phyloP scores from a whole-genome alignment of 352 stramenopile species.

The Pythium graminicola region DNA sequence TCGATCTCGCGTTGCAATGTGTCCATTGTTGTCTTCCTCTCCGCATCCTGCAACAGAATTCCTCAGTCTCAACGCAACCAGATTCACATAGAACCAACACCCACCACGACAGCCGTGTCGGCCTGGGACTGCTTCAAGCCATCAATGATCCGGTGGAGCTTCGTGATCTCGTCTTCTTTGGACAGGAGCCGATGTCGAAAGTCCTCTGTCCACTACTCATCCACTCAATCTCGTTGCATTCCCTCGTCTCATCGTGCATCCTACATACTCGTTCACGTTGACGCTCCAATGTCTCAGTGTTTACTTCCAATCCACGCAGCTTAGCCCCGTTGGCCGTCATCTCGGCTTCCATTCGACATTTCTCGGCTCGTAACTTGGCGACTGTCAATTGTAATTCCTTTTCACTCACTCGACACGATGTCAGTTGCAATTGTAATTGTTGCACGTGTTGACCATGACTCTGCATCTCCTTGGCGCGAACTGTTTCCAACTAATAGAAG shows the following conservation, averaged over 20 bases:
- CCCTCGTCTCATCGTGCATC: no score
- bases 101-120: background rate
- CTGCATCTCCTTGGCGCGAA: conserved; percentile 41
- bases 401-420: conserved; percentile 17
- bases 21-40: background rate
- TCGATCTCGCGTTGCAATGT: background rate
- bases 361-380: conserved; percentile 39
- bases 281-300: background rate
- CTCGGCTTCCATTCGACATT: conserved; percentile 40
- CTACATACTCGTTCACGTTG: conserved; percentile 4
- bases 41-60: background rate
- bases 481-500: conserved; percentile 1
- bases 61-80: background rate
- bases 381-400: conserved; percentile 34
- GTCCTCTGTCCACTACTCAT: conserved; percentile 7
- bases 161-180: conserved; percentile 16
- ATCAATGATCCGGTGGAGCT: conserved; percentile 4
- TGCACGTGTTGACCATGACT: conserved; percentile 34
- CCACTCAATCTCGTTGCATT: background rate
- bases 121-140: background rate
- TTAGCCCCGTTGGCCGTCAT: conserved; percentile 16
- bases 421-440: conserved; percentile 30
- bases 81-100: background rate
- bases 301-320: background rate
- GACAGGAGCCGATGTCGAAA: conserved; percentile 9